A percentile compares a stretch with the other conserved stretches of the same genome.
These are phyloP conservation scores for Calonectria fujianensis DNA, from an alignment of 2,329 filamentous ascomycete species.

Conservation along the genomic window DNA sequence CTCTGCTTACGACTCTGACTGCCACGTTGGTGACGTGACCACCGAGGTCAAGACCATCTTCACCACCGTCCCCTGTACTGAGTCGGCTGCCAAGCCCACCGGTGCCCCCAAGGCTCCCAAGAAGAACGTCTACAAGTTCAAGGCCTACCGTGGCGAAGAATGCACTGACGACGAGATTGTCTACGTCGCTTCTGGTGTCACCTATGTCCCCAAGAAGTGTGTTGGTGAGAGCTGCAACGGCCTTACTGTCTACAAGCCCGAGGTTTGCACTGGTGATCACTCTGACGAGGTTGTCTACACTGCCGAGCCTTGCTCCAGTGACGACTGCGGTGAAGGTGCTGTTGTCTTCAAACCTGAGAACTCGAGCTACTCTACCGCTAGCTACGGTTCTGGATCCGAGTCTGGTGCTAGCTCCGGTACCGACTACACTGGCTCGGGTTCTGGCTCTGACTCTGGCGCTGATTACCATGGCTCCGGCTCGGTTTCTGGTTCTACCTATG, in stretches of 20 bases:
- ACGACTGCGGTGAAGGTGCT: neutral
- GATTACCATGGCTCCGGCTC: too few relatives aligned
- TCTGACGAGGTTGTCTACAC: neutral
- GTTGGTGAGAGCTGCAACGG: neutral
- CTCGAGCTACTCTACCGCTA: neutral
- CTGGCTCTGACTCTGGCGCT: too few relatives aligned
- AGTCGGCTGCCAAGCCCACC: neutral
- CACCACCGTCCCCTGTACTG: neutral
- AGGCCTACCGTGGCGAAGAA: neutral
- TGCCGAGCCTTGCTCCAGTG: neutral
- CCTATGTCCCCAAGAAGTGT: neutral
- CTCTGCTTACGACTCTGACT: neutral
- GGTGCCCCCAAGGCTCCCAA: neutral
- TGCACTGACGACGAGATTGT: neutral
- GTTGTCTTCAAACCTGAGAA: neutral
- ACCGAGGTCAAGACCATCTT: constrained; percentile 12
- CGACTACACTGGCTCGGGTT: neutral
- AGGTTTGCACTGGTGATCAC: neutral
- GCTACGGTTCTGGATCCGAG: neutral
- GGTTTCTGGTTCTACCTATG: too few relatives aligned
- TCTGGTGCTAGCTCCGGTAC: neutral
- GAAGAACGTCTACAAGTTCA: neutral
- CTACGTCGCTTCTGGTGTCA: neutral
- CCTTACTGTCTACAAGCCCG: constrained; percentile 9
- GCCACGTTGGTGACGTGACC: constrained; percentile 8